phyloP scores from a whole-genome alignment of 1,284 basidiomycete species.

The Xerocomus minutiporus region DNA sequence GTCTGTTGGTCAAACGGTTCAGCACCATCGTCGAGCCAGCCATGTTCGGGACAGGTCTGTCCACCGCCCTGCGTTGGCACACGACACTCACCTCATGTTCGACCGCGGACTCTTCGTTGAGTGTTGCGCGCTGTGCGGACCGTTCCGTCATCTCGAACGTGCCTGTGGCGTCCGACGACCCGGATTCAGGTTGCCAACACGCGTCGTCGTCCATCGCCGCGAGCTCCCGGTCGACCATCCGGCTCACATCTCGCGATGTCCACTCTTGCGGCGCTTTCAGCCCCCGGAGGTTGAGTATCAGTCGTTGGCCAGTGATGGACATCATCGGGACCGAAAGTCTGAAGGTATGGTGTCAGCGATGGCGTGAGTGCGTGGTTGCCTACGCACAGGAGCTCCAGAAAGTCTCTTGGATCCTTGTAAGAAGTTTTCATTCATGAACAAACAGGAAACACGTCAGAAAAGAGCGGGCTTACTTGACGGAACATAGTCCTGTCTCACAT shows the following conservation, averaged over 20 bases:
- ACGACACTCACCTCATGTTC: not conserved
- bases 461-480: conserved; percentile 1
- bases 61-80: not conserved
- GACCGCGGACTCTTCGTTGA: not conserved
- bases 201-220: not conserved
- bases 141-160: not conserved
- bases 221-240: conserved; percentile 9
- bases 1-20: not conserved
- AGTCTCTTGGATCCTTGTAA: conserved; percentile 4
- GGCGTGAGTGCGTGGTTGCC: no score
- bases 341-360: not conserved
- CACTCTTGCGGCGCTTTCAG: not conserved
- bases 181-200: not conserved
- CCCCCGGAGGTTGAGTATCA: conserved; percentile 11
- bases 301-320: conserved; percentile 10
- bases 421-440: not conserved
- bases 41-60: not conserved
- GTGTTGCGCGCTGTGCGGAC: not conserved
- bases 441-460: not conserved
- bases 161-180: not conserved
- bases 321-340: conserved; percentile 7
- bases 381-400: conserved; percentile 9
- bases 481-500: conserved; percentile 4
- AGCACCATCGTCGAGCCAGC: not conserved
- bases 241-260: conserved; percentile 7